Conservation (phyloP, 2,329 filamentous ascomycete genomes). For the Peltaster fructicola region DNA sequence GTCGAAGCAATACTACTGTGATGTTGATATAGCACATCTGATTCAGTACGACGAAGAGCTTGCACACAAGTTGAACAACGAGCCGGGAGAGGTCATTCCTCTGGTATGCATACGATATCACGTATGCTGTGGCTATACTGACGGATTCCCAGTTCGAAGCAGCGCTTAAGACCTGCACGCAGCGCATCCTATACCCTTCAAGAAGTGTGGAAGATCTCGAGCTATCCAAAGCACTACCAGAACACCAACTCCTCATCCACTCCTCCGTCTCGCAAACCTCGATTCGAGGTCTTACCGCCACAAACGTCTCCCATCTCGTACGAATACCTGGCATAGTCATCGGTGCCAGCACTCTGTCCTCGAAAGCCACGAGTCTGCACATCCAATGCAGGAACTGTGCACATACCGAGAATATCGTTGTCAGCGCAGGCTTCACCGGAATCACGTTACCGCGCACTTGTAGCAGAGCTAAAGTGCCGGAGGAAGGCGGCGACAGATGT, state of each 20-base stretch:
- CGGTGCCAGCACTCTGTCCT: slow-evolving; percentile 88
- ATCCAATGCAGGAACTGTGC: slow-evolving; percentile 82
- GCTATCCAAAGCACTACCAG: slow-evolving; percentile 33
- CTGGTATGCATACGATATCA: slow-evolving; percentile 39
- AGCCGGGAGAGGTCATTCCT: slow-evolving; percentile 84
- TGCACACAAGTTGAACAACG: slow-evolving; percentile 71
- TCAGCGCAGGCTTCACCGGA: slow-evolving; percentile 75
- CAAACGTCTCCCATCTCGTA: slow-evolving; percentile 85
- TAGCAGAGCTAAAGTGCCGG: slow-evolving; percentile 31
- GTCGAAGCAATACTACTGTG: slow-evolving; percentile 86
- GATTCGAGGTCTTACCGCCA: slow-evolving; percentile 83
- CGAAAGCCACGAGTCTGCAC: slow-evolving; percentile 73
- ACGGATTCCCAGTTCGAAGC: slow-evolving; percentile 55
- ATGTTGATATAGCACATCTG: slow-evolving; percentile 86
- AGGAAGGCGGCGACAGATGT: slow-evolving; percentile 56
- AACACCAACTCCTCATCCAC: slow-evolving; percentile 89
- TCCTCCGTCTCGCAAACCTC: slow-evolving; percentile 81
- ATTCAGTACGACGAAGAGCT: slow-evolving; percentile 95
- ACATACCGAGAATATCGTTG: slow-evolving; percentile 48
- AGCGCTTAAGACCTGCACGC: slow-evolving; percentile 78
- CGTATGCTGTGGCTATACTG: slow-evolving; percentile 8
- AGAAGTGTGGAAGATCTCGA: slow-evolving; percentile 43
- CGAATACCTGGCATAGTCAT: slow-evolving; percentile 96
- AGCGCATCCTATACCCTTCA: slow-evolving; percentile 78
- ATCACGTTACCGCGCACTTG: slow-evolving; percentile 71